Conservation (phyloP, 2,329 filamentous ascomycete genomes). For the Cladophialophora carrionii region DNA sequence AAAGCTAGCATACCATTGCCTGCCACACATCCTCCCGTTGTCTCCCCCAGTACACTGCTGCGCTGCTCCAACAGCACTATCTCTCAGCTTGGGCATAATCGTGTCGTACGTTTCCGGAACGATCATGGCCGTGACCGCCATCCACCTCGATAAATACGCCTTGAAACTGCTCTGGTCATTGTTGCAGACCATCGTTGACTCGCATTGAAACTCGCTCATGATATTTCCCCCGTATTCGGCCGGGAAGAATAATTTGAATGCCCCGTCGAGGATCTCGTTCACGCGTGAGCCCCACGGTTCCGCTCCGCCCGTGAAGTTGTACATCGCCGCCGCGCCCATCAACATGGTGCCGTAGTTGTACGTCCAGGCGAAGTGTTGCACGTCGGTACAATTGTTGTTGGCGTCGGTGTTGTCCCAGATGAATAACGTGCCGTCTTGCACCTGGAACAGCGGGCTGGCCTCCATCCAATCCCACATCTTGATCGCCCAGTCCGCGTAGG, state of each 20-base stretch:
- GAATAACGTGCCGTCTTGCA: slow-evolving; percentile 55
- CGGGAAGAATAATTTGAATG: slow-evolving; percentile 57
- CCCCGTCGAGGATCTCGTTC: slow-evolving; percentile 58
- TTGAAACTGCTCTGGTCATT: slow-evolving; percentile 75
- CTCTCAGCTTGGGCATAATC: slow-evolving; percentile 62
- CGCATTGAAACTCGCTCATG: slow-evolving; percentile 70
- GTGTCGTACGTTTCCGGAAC: slow-evolving; percentile 61
- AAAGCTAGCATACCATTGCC: slow-evolving; percentile 63
- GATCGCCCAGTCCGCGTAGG: slow-evolving; percentile 47
- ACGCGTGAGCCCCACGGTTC: slow-evolving; percentile 61
- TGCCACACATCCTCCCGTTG: slow-evolving; percentile 64
- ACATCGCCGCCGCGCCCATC: slow-evolving; percentile 67
- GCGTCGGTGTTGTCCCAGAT: slow-evolving; percentile 66
- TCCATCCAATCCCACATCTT: slow-evolving; percentile 57
- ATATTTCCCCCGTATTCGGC: slow-evolving; percentile 52
- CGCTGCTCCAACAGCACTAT: slow-evolving; percentile 63
- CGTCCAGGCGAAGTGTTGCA: slow-evolving; percentile 66
- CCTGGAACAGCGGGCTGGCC: slow-evolving; percentile 57
- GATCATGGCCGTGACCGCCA: slow-evolving; percentile 64
- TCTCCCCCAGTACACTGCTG: slow-evolving; percentile 64
- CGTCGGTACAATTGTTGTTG: slow-evolving; percentile 61
- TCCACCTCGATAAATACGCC: slow-evolving; percentile 69
- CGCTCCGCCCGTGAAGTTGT: slow-evolving; percentile 62
- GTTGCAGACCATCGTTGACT: slow-evolving; percentile 63
- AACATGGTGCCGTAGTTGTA: slow-evolving; percentile 67